These are phyloP conservation scores for Wilcoxina mikolae DNA, from an alignment of 495 filamentous ascomycete species.

Conservation along the genomic window DNA sequence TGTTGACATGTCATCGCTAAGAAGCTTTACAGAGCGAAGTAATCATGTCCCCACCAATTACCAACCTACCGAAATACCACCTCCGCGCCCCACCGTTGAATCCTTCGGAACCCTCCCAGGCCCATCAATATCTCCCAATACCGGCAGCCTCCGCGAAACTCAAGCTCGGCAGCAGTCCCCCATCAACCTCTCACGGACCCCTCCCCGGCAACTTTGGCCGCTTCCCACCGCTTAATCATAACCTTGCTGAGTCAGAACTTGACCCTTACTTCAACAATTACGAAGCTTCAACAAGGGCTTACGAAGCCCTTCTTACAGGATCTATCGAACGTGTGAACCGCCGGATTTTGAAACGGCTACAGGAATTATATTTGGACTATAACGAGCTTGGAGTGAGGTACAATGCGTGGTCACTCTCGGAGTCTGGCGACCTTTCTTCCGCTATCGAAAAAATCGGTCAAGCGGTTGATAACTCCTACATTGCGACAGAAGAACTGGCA, in stretches of 20 bases:
- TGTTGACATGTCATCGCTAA: constrained; percentile 8
- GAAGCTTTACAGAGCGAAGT: constrained; percentile 60
- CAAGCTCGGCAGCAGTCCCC: constrained; percentile 39
- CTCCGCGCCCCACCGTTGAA: constrained; percentile 88
- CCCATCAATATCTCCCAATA: constrained; percentile 73
- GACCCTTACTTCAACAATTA: constrained; percentile 92
- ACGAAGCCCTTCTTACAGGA: constrained; percentile 72
- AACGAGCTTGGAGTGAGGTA: constrained; percentile 84
- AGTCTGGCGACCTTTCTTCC: constrained; percentile 73
- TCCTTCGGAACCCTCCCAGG: constrained; percentile 77
- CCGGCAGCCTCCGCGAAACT: constrained; percentile 76
- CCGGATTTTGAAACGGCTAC: constrained; percentile 69
- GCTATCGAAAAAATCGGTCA: constrained; percentile 91
- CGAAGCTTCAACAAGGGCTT: constrained; percentile 71
- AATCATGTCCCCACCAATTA: constrained; percentile 71
- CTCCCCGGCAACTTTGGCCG: constrained; percentile 50
- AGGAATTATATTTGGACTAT: constrained; percentile 67
- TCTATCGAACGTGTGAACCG: constrained; percentile 93
- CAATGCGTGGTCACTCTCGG: constrained; percentile 92
- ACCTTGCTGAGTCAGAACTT: constrained; percentile 71
- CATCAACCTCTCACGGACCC: constrained; percentile 37
- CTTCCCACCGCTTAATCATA: constrained; percentile 65
- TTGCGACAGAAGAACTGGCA: constrained; percentile 84
- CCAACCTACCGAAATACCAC: constrained; percentile 81
- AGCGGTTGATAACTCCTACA: constrained; percentile 88